A percentile compares a stretch with the other conserved stretches of the same genome.
phyloP scores from a whole-genome alignment of 2,329 filamentous ascomycete species.

The Clonostachys chloroleuca region DNA sequence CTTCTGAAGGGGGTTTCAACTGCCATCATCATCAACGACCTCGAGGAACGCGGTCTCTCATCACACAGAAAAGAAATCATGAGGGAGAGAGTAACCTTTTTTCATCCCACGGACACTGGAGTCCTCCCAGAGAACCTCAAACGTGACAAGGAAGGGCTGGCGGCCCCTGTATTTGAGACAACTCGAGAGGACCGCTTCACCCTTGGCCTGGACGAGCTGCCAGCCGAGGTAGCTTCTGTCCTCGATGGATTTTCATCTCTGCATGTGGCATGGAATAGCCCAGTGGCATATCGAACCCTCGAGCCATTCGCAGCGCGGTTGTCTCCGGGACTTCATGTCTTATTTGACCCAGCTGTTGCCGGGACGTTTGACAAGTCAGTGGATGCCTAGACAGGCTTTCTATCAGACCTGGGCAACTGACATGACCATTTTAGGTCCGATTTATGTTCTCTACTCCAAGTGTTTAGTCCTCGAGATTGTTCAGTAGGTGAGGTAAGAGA shows the following conservation, averaged over 20 bases:
- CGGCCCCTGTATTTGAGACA: constrained; percentile 52
- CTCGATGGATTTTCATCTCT: constrained; percentile 66
- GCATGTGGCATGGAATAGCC: constrained; percentile 74
- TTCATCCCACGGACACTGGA: constrained; percentile 59
- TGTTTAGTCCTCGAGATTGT: constrained; percentile 58
- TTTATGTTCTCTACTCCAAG: constrained; percentile 55
- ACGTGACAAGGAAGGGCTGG: constrained; percentile 51
- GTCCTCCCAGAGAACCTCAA: constrained; percentile 61
- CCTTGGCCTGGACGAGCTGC: constrained; percentile 68
- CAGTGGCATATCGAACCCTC: constrained; percentile 49
- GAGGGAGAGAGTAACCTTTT: constrained; percentile 77
- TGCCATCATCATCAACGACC: too few species aligned
- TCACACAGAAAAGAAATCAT: constrained; percentile 31
- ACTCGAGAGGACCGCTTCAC: constrained; percentile 79
- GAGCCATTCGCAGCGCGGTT: constrained; percentile 72
- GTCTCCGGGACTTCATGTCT: constrained; percentile 74
- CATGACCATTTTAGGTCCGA: constrained; percentile 26
- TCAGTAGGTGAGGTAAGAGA: constrained; percentile 16
- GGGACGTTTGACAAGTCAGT: constrained; percentile 39
- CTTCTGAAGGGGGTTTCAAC: too few species aligned
- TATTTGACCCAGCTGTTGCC: constrained; percentile 42
- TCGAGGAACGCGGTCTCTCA: too few species aligned
- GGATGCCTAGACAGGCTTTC: constrained; percentile 9
- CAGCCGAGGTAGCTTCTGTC: constrained; percentile 57
- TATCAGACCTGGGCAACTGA: constrained; percentile 3